Percentiles rank a stretch among this genome's conserved stretches.
Evolutionary conservation across 2,329 filamentous ascomycete species (phyloP).

Genomic region (Pseudophaeomoniella oleicola): DNA sequence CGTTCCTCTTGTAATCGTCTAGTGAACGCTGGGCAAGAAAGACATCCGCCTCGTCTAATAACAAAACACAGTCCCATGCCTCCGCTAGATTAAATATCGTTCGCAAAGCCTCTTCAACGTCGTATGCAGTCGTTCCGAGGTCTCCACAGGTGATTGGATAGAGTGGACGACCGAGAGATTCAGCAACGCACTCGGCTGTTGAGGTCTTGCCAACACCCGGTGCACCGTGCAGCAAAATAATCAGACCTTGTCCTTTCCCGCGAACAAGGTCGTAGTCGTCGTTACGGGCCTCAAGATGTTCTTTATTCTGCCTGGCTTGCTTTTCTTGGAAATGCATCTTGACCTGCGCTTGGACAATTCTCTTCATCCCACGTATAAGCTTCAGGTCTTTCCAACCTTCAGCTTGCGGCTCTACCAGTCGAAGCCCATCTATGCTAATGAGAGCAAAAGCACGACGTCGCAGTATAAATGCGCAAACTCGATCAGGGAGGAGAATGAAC

Average conservation of each 20-base stretch:
- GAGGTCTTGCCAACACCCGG: conserved; percentile 1
- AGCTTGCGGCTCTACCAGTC: conserved; percentile 2
- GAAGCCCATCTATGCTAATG: neutral
- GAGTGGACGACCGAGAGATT: conserved; percentile 22
- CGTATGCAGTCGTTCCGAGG: conserved; percentile 25
- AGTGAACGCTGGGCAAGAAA: conserved; percentile 5
- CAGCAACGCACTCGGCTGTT: conserved; percentile 8
- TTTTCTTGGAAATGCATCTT: conserved; percentile 5
- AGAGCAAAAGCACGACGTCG: conserved; percentile 3
- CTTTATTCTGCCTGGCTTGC: neutral
- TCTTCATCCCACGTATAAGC: conserved; percentile 5
- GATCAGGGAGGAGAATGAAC: conserved; percentile 2
- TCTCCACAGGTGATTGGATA: conserved; percentile 37
- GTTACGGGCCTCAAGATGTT: too few relatives aligned
- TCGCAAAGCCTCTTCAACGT: conserved; percentile 26
- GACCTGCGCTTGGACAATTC: conserved; percentile 5
- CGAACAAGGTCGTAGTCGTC: conserved; percentile 4
- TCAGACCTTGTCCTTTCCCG: neutral
- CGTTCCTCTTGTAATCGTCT: conserved; percentile 9
- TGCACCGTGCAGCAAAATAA: conserved; percentile 1
- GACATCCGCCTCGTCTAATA: conserved; percentile 6
- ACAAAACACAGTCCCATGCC: conserved; percentile 14
- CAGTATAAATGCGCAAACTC: conserved; percentile 5
- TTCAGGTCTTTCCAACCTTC: conserved; percentile 5
- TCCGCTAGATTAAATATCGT: conserved; percentile 29